Evolutionary conservation across 805 yeast genomes (phyloP), one percentile per base, ranked within the genome.

Genomic region (Ogataea philodendri): DNA sequence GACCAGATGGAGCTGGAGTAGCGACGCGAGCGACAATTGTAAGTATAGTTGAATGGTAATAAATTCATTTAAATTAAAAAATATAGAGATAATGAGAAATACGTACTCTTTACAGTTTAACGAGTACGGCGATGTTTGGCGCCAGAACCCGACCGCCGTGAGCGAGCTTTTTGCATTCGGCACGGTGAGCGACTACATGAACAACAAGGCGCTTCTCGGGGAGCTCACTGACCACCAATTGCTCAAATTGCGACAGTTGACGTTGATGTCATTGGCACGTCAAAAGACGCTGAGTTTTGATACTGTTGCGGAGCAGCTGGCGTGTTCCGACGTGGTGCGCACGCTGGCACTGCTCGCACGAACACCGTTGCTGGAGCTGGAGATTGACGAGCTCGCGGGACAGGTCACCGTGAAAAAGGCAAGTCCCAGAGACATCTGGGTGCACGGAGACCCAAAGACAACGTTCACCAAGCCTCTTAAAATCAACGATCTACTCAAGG

Each of bases 81-180:
- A 30, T 15, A 22, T 15, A n/a, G 7, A 30, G 15, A 15, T 16
- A 21, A 9, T 13, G 9, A 25, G n/a, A n/a, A n/a, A n/a, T n/a
- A n/a, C 39, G 24, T n/a, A 22, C 8, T 51, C 46, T 30, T 39
- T 49, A 13, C 18, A 37, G 22, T 52, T 34, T 34, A 51, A 51
- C 27, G 41, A 44, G 4, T 53, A 46, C 39, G 44, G 45, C 25
- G 9, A 10, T 4, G 7, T 52, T 2, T 35, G 39, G 39, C 32
- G 51, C 23, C 42, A 44, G 19, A 8, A 13, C 15, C 33, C 39
- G 30, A 14, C 19, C 5, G 22, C 33, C 1, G 13, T 35, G 16
- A 19, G 14, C 10, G 62, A 57, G 43, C 25, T 59, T 10, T 57
- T 35, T 40, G 42, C 59, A 3, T 59, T 52, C 46, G 61, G 60